A percentile compares a stretch with the other conserved stretches of the same genome.
These are phyloP conservation scores for Melaleuca quinquenervia DNA, from an alignment of 345 rosid species.

Conservation along the genomic window DNA sequence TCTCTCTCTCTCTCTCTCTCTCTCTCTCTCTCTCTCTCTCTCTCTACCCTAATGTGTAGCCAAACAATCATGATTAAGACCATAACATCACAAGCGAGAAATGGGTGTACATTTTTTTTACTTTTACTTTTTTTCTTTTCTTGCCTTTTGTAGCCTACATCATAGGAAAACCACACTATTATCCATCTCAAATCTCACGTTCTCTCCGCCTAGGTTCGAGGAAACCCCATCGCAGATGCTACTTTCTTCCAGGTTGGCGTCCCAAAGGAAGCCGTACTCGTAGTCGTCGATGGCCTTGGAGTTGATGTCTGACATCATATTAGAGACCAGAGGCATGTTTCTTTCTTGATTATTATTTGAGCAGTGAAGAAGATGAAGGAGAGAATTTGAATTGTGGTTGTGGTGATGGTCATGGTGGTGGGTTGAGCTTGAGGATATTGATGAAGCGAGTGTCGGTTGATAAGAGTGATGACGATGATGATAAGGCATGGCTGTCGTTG, in stretches of 20 bases:
- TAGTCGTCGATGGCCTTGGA: constrained; percentile 16
- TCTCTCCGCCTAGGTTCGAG: constrained; percentile 19
- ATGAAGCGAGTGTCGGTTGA: neutral
- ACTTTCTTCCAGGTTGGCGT: neutral
- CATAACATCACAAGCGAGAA: neutral
- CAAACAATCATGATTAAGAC: neutral
- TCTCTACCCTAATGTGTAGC: neutral
- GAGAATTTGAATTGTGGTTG: constrained; percentile 13
- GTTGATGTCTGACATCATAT: constrained; percentile 4
- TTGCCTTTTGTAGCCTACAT: neutral
- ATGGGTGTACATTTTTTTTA: neutral
- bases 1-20: neutral
- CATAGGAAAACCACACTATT: constrained; percentile 25
- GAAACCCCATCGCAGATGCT: constrained; percentile 12
- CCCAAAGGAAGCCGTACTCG: constrained; percentile 42
- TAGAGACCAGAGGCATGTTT: neutral
- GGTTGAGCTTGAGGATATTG: neutral
- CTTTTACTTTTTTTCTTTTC: too few species aligned
- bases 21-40: neutral
- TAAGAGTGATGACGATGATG: constrained; percentile 3
- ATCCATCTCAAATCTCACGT: constrained; percentile 29
- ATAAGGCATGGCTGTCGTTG: constrained; percentile 7
- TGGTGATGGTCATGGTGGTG: constrained; percentile 1
- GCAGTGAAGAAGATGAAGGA: constrained; percentile 24
- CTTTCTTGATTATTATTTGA: constrained; percentile 15